Evolutionary conservation across 2,329 filamentous ascomycete species (phyloP), one percentile per base, ranked within the genome.

Genomic region (Fusarium bulbicola): DNA sequence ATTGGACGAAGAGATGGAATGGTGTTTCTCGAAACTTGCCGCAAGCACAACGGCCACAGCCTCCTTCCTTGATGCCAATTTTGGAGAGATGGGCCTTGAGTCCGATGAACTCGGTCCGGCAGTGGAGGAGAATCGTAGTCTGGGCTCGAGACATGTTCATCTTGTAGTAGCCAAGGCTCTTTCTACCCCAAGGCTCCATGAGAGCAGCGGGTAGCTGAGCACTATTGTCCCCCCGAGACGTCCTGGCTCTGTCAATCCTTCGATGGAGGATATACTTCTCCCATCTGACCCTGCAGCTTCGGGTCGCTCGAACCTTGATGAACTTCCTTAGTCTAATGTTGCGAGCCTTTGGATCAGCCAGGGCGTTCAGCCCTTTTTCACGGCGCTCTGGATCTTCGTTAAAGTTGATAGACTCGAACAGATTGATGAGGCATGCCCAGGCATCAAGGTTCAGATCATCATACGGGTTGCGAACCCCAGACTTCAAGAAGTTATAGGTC

Each of bases 91-190:
- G 62, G 18, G 8, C 18, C 34, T 61, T 64, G n/a, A 71, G 45
- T 3, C 68, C 60, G 12, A 71, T 71, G 21, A 42, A 24, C 8
- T 47, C 68, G 15, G 65, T 71, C 28, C 65, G 37, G 30, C 68
- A 71, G 7, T 71, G 65, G 11, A 71, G 50, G 26, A 71, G 32
- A n/a, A 71, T 62, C 5, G 60, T 71, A 4, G 54, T 65, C 24
- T 71, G 59, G 18, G 52, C 43, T 2, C 60, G 65, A 7, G n/a
- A 26, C 43, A 71, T 24, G 8, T 16, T 32, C 10, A 20, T 14
- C 0, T 28, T 3, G 50, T 71, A 71, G 40, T 59, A 47, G 3
- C n/a, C 11, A 21, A 67, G 32, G n/a, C 58, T 67, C 14, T 24
- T 4, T 12, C 7, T 42, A 3, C 58, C 59, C 63, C 67, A 63